Evolutionary conservation across 331 rosid genomes (phyloP), one percentile per base, ranked within the genome.

Genomic region (Ulmus americana): DNA sequence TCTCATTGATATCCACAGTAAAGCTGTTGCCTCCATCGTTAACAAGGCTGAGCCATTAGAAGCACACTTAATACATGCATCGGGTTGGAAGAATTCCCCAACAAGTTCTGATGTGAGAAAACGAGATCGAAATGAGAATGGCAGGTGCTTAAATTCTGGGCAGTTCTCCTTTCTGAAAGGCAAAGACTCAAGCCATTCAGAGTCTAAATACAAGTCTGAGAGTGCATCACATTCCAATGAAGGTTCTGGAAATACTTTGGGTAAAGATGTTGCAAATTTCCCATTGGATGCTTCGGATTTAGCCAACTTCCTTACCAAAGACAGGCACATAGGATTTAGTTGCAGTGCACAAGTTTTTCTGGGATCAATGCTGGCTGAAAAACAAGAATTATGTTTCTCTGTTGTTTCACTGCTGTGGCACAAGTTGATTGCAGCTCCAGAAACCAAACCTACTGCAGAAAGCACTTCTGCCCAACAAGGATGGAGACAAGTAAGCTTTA

Each of bases 391-490:
- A 39, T 92, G 97, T 77, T 89, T 92, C 69, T 89, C 97, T 44
- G 98, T 92, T 66, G 95, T 92, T 76, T 89, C 98, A 53, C 76
- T 92, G 64, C 82, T 92, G 55, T 92, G 98, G 98, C 92, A 89
- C 84, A 92, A 89, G 80, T 72, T 92, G 79, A 86, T 92, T 78
- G 83, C 91, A 20, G 81, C 95, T 70, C 98, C 97, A 46, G 98
- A 92, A 77, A 92, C 90, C 59, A 92, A 88, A 71, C 98, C 90
- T 54, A 76, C 80, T 65, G 86, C 88, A 45, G 98, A 89, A 75
- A 87, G 98, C 83, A 92, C 98, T 72, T 92, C 98, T 61, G 97
- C 97, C 39, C 97, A 92, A 63, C 97, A 92, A 83, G 98, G 98
- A 44, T 92, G 98, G 97, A 81, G 95, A 71, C 98, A 92, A 95